Evolutionary conservation across 2,329 filamentous ascomycete species (phyloP), one percentile per base, ranked within the genome.

Genomic region (Leptographium radiaticola): DNA sequence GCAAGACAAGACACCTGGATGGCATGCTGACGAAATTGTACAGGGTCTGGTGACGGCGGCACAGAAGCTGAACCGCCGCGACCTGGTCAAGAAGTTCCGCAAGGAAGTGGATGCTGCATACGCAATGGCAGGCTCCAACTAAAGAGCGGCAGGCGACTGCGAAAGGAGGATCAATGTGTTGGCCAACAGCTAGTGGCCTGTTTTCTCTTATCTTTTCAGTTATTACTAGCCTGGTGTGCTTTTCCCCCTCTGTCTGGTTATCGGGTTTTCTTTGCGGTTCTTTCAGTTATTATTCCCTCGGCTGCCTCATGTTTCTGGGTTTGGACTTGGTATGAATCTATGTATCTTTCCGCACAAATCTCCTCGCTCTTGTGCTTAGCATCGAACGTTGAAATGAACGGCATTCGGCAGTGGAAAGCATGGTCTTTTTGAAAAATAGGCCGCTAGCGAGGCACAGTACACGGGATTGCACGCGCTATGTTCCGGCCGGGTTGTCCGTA

Each of bases 1-100:
- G 30, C 12, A 7, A 10, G 3, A 8, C 38, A 31, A 33, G 1
- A 42, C 49, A n/a, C 9, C 18, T 13, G n/a, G 11, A 46, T 5
- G 45, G 18, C 20, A 15, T 30, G 12, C 44, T 31, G 36, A 50
- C 40, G 5, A 16, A n/a, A 9, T 25, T 46, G 43, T 36, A 20
- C 59, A 86, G 83, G 74, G 75, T 54, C 73, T 81, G 54, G 77
- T 83, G 53, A 86, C 83, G 49, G 82, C 83, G 12, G 84, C 84
- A 3, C 83, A 87, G 67, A 87, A 87, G 64, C 72, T 87, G 50
- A 84, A 87, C 70, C 77, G 83, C 61, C 84, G 79, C 70, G 79
- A 76, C 62, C 84, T 87, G 56, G 67, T 84, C 51, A 67, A 74
- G 43, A 79, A 76, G 61, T 85, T 78, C 70, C 68, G 79, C 67